phyloP scores from a whole-genome alignment of 495 filamentous ascomycete species.

The Hyaloscypha bicolor region DNA sequence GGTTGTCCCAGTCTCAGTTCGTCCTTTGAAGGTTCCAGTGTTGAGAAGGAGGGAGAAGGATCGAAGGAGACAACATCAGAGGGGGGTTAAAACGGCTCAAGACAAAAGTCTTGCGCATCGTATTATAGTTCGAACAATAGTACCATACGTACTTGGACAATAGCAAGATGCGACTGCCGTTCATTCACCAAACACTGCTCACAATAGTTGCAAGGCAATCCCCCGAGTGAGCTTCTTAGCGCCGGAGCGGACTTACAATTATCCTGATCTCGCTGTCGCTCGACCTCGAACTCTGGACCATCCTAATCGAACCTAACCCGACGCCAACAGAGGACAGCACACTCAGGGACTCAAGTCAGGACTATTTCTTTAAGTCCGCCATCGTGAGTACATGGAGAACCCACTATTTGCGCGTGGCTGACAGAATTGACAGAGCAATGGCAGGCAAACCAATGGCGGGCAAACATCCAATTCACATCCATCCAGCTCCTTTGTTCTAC shows the following conservation, averaged over 20 bases:
- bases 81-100: not conserved
- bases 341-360: not conserved
- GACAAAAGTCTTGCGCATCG: slow-evolving; percentile 16
- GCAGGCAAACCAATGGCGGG: slow-evolving; percentile 63
- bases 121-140: slow-evolving; percentile 9
- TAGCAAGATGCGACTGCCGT: not conserved
- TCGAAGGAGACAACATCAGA: slow-evolving; percentile 11
- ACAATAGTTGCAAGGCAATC: too few species aligned
- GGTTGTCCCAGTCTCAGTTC: too few species aligned
- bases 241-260: too few species aligned
- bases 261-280: too few species aligned
- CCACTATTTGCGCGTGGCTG: not conserved
- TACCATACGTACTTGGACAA: not conserved
- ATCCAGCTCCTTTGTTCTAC: slow-evolving; percentile 72
- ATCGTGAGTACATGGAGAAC: not conserved
- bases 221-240: too few species aligned
- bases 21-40: not conserved
- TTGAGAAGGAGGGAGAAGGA: not conserved
- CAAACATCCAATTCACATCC: slow-evolving; percentile 67
- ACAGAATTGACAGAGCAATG: slow-evolving; percentile 40
- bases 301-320: too few species aligned
- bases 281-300: not conserved
- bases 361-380: not conserved
- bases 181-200: not conserved
- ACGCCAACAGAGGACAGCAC: not conserved